Percentiles rank a stretch among this genome's conserved stretches.
Conservation (phyloP, 805 yeast species). For the Yarrowia osloensis region DNA sequence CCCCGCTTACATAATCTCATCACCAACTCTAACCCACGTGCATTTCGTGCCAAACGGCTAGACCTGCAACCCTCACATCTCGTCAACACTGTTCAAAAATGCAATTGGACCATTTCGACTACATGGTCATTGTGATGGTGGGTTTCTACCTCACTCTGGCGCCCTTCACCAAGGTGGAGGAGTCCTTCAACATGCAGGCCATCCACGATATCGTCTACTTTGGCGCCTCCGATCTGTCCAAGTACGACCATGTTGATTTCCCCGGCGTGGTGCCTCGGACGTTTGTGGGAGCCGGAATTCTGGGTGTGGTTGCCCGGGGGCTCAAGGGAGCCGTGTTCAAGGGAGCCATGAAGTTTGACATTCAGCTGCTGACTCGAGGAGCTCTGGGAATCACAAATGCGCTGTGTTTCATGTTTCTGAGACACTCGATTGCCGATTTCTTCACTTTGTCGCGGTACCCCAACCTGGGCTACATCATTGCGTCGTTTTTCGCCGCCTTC, state of each 20-base stretch:
- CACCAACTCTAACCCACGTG: background rate
- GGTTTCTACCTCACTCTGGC: conserved; percentile 55
- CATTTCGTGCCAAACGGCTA: too few species aligned
- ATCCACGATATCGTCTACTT: conserved; percentile 63
- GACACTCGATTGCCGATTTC: conserved; percentile 44
- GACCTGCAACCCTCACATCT: background rate
- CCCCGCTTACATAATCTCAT: too few species aligned
- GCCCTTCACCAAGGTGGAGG: conserved; percentile 92
- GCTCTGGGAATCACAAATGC: conserved; percentile 66
- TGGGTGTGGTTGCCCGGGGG: conserved; percentile 50
- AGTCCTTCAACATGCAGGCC: conserved; percentile 89
- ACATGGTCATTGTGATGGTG: conserved; percentile 51
- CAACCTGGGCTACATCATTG: conserved; percentile 32
- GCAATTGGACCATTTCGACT: conserved; percentile 41
- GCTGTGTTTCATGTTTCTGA: conserved; percentile 52
- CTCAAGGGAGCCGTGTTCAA: background rate
- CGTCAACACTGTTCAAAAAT: conserved; percentile 20
- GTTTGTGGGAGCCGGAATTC: conserved; percentile 66
- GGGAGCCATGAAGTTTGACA: conserved; percentile 41
- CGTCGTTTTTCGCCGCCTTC: conserved; percentile 59
- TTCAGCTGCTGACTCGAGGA: conserved; percentile 59
- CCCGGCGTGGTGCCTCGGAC: conserved; percentile 92
- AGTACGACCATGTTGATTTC: conserved; percentile 73
- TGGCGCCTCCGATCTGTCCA: background rate
- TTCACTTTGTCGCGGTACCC: conserved; percentile 35